Evolutionary conservation across 179 eudicot species (phyloP).

Genomic region (Kewa caespitosa): DNA sequence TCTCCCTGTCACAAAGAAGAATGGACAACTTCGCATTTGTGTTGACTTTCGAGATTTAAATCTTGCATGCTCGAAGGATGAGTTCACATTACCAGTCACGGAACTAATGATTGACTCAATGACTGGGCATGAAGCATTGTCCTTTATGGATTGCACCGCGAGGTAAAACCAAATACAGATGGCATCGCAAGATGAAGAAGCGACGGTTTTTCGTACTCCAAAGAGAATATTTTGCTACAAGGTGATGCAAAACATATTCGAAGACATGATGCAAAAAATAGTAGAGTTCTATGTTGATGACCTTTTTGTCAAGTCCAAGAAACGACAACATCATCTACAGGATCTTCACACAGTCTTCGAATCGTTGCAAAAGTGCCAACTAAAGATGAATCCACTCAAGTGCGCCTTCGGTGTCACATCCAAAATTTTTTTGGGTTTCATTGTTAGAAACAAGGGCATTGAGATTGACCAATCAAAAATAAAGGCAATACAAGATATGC

Average conservation of each 20-base stretch:
- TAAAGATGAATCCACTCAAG: neutral
- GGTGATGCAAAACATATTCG: neutral
- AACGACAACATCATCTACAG: neutral
- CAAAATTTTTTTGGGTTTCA: conserved; percentile 1
- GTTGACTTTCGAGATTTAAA: neutral
- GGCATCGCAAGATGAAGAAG: neutral
- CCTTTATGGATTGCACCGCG: neutral
- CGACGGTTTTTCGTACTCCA: neutral
- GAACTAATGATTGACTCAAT: neutral
- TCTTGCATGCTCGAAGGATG: neutral
- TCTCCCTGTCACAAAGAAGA: neutral
- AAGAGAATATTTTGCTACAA: neutral
- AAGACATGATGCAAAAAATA: neutral
- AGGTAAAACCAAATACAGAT: neutral
- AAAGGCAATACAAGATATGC: conserved; percentile 12
- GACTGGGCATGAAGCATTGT: neutral
- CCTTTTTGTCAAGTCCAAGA: neutral
- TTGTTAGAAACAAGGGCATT: conserved; percentile 8
- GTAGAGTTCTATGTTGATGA: neutral
- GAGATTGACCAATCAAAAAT: conserved; percentile 8
- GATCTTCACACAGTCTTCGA: neutral
- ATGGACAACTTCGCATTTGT: neutral
- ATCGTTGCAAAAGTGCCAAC: neutral
- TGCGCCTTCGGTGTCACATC: neutral
- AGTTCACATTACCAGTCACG: neutral